These are phyloP conservation scores for Orbilia oligospora DNA, from an alignment of 2,329 filamentous ascomycete genomes.

Conservation along the genomic window DNA sequence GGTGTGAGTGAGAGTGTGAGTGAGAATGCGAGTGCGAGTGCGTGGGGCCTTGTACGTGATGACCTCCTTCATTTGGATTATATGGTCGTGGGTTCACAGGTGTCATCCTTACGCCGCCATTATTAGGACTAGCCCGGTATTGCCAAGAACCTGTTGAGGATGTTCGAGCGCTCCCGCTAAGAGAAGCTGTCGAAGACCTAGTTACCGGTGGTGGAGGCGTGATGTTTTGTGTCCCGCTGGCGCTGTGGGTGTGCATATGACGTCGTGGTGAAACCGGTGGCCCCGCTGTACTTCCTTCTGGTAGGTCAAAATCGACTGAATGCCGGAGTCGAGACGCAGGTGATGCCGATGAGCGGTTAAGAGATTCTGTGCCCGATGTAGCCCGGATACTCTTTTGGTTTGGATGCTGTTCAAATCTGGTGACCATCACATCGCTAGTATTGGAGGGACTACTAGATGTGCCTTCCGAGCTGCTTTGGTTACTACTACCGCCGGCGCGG, in stretches of 20 bases:
- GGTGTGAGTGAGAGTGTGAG: conserved; percentile 28
- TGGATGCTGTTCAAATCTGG: conserved; percentile 51
- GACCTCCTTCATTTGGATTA: conserved; percentile 51
- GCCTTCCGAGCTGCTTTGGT: conserved; percentile 47
- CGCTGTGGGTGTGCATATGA: conserved; percentile 49
- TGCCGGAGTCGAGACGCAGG: conserved; percentile 44
- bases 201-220: conserved; percentile 54
- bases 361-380: conserved; percentile 34
- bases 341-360: conserved; percentile 43
- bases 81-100: conserved; percentile 51
- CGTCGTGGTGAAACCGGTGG: conserved; percentile 46
- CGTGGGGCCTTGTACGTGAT: conserved; percentile 10
- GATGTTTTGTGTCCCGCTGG: conserved; percentile 36
- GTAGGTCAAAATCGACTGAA: conserved; percentile 52
- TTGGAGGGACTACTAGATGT: conserved; percentile 47
- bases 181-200: conserved; percentile 57
- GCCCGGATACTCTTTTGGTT: conserved; percentile 31
- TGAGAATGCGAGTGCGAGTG: conserved; percentile 33
- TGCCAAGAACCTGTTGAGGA: conserved; percentile 58
- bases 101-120: conserved; percentile 39
- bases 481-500: conserved; percentile 37
- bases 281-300: conserved; percentile 23
- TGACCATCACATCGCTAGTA: conserved; percentile 51
- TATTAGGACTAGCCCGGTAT: conserved; percentile 52
- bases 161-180: conserved; percentile 41